These are phyloP conservation scores for Plasmodium coatneyi DNA, from an alignment of 169 alveolate genomes.

Conservation along the genomic window DNA sequence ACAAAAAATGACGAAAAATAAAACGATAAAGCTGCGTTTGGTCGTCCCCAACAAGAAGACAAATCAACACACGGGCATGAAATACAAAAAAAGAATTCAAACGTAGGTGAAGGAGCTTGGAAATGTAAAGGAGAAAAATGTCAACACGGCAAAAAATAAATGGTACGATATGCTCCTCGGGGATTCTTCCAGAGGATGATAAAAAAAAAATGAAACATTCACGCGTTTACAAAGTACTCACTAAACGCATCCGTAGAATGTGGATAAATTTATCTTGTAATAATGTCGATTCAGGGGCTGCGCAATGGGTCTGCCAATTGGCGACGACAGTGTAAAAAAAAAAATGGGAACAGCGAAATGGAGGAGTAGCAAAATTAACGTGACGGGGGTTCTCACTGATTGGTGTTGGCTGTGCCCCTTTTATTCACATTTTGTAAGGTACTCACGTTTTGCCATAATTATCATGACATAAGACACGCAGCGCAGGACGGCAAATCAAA, in stretches of 20 bases:
- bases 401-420: neutral
- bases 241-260: neutral
- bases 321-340: neutral
- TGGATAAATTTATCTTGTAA: neutral
- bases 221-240: neutral
- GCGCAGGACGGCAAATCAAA: neutral
- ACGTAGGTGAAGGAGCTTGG: neutral
- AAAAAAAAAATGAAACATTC: conserved; percentile 9
- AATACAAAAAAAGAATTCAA: conserved; percentile 20
- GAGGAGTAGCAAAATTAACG: neutral
- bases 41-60: conserved; percentile 2
- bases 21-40: neutral
- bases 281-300: neutral
- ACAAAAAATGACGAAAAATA: neutral
- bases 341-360: neutral
- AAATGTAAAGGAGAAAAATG: neutral
- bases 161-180: neutral
- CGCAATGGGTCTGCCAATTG: neutral
- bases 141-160: neutral
- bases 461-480: neutral
- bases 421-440: neutral
- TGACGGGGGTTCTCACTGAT: neutral
- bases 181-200: neutral
- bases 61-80: neutral
- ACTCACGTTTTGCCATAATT: neutral